These are phyloP conservation scores for Aquilaria sinensis DNA, from an alignment of 345 rosid species.

Conservation along the genomic window DNA sequence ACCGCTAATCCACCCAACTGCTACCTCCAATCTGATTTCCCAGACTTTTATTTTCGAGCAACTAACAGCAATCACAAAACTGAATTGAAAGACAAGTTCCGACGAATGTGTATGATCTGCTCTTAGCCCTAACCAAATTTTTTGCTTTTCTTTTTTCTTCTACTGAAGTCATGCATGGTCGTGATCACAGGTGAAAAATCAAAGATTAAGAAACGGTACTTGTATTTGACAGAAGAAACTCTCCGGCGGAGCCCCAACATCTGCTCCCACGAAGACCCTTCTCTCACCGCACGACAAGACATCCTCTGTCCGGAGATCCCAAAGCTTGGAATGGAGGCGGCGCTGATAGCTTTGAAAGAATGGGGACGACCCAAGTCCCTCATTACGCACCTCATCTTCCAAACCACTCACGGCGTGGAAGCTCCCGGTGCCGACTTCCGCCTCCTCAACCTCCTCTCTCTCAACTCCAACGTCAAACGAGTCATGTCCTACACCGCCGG, in stretches of 20 bases:
- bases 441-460: background rate
- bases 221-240: slow-evolving; percentile 7
- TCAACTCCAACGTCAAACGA: slow-evolving; percentile 2
- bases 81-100: no score
- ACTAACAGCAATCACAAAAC: no score
- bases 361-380: slow-evolving; percentile 10
- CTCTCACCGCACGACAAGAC: slow-evolving; percentile 1
- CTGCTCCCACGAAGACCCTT: background rate
- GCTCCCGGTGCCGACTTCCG: slow-evolving; percentile 8
- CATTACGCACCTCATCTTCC: slow-evolving; percentile 9
- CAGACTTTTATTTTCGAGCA: no score
- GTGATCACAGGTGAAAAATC: slow-evolving; percentile 8
- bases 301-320: background rate
- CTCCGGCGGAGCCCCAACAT: background rate
- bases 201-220: slow-evolving; percentile 5
- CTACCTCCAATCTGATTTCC: no score
- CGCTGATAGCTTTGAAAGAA: slow-evolving; percentile 3
- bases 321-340: slow-evolving; percentile 6
- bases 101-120: no score
- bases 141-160: no score
- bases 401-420: background rate
- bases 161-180: no score
- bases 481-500: slow-evolving; percentile 19
- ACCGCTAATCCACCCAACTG: no score
- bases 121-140: no score